Evolutionary conservation across 2,329 filamentous ascomycete species (phyloP).

Genomic region (Trichophyton rubrum): DNA sequence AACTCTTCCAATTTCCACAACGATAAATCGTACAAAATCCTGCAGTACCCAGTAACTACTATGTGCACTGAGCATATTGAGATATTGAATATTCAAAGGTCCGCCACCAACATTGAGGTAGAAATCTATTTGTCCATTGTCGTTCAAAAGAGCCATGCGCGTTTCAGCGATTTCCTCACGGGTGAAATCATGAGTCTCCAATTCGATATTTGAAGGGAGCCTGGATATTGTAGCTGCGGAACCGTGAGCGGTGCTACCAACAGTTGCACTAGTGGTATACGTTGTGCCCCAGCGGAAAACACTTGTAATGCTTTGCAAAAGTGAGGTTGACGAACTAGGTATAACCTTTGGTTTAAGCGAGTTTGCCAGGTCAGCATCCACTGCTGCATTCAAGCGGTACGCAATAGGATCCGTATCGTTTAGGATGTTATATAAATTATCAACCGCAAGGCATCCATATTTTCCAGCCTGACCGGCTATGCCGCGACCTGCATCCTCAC

Average conservation of each 20-base stretch:
- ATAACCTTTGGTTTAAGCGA: constrained; percentile 67
- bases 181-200: constrained; percentile 91
- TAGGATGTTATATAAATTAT: constrained; percentile 94
- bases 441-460: constrained; percentile 83
- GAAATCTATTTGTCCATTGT: constrained; percentile 93
- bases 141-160: constrained; percentile 76
- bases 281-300: constrained; percentile 45
- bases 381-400: constrained; percentile 80
- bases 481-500: constrained; percentile 45
- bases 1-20: constrained; percentile 69
- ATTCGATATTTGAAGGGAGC: constrained; percentile 61
- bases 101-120: constrained; percentile 74
- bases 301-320: constrained; percentile 52
- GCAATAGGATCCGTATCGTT: constrained; percentile 68
- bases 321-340: constrained; percentile 55
- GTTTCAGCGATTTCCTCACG: constrained; percentile 86
- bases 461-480: constrained; percentile 67
- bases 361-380: constrained; percentile 67
- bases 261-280: constrained; percentile 40
- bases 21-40: constrained; percentile 84
- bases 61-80: constrained; percentile 94
- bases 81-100: constrained; percentile 83
- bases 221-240: constrained; percentile 38
- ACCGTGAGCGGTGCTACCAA: constrained; percentile 56
- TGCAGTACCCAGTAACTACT: constrained; percentile 82